phyloP scores from a whole-genome alignment of 2,329 filamentous ascomycete genomes.

The Hymenoscyphus fraxineus region DNA sequence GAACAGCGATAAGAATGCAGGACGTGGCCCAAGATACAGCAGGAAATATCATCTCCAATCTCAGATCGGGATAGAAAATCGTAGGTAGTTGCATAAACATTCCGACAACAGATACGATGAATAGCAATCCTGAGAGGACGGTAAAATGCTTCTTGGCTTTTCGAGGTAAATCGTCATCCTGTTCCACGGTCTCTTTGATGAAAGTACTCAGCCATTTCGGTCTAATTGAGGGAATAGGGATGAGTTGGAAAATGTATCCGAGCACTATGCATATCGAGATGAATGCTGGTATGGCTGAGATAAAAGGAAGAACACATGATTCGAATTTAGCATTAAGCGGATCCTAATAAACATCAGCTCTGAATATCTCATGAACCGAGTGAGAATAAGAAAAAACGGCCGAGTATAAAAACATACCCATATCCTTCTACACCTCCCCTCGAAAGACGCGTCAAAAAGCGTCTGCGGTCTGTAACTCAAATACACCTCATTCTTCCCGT shows the following conservation, averaged over 20 bases:
- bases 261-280: conserved; percentile 33
- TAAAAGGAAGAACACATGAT: conserved; percentile 27
- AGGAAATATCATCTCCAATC: conserved; percentile 38
- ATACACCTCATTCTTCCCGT: not conserved
- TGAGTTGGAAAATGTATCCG: conserved; percentile 23
- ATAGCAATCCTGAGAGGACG: conserved; percentile 37
- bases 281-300: conserved; percentile 28
- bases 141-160: conserved; percentile 25
- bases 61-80: conserved; percentile 32
- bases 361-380: not conserved
- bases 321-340: conserved; percentile 30
- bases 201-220: conserved; percentile 51
- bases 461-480: not conserved
- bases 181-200: conserved; percentile 40
- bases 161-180: conserved; percentile 33
- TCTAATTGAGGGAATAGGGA: conserved; percentile 32
- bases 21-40: conserved; percentile 27
- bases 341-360: conserved; percentile 22
- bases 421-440: not conserved
- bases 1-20: conserved; percentile 22
- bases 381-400: not conserved
- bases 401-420: conserved; percentile 1
- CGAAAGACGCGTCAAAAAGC: not conserved
- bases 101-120: conserved; percentile 38
- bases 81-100: conserved; percentile 35